Evolutionary conservation across 2,329 filamentous ascomycete species (phyloP), one percentile per base, ranked within the genome.

Genomic region (Stachybotrys chartarum): DNA sequence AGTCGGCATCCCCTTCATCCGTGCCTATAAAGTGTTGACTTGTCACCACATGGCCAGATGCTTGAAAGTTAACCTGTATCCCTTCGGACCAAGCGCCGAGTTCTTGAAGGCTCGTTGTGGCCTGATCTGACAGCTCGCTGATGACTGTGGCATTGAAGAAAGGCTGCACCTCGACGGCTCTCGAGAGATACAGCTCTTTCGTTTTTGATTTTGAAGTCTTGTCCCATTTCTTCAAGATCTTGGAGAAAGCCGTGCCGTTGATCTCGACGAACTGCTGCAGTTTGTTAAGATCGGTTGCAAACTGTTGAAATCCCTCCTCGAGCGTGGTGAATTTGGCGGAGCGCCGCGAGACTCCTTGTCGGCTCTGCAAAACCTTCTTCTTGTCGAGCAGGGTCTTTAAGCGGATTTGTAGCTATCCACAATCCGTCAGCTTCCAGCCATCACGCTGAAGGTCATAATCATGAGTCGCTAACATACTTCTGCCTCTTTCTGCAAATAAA

Each of bases 161-260:
- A 7, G 94, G 94, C 67, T 97, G 94, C 7, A 97, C 92, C 71
- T 99, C 94, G 59, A 99, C 93, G 8, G 94, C 94, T 57, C 94
- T 83, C 10, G 95, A 95, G 42, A 99, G 85, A 69, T 97, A 99
- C 46, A 97, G 82, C 74, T 97, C 94, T 72, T 99, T 99, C 57
- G 94, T 97, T 71, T 93, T 93, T 53, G 93, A 97, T 80, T 97
- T 99, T 63, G 93, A 97, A 1, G 92, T 97, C 82, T 99, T 99
- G 75, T 99, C 94, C 94, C 94, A 99, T 83, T 99, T 99, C 76
- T 99, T 99, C 60, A 99, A 77, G 57, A 99, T 99, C 72, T 99
- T 99, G 31, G 93, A 97, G 70, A 97, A 97, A 16, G 92, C 94
- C 1, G 91, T 97, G 66, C 94, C 93, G 69, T 99, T 99, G 68